Evolutionary conservation across 148 eudicot genomes (phyloP), one percentile per base, ranked within the genome.

Genomic region (Arbutus unedo): DNA sequence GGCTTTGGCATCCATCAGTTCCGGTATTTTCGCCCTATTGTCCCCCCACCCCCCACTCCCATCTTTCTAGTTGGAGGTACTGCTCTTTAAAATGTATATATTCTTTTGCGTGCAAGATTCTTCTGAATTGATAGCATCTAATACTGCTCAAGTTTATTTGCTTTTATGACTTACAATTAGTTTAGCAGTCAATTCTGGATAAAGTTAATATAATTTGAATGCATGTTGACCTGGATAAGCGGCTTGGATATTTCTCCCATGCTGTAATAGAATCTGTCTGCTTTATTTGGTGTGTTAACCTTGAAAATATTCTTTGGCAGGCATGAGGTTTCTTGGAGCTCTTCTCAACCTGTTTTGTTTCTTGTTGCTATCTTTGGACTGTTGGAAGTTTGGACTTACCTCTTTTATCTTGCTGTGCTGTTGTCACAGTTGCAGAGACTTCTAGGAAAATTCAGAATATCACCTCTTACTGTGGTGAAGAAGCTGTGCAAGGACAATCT

Each of bases 381-480:
- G 91, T 93, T 93, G 94, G 97, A 92, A 91, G 97, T 95, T 91
- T 95, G 89, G 95, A 90, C 96, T 95, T 94, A 95, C 98, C 86
- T 87, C 91, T 91, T 86, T 95, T 91, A 93, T 92, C 94, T 93
- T 93, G 93, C 91, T 90, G 93, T 93, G 83, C 91, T 95, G 92
- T 95, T 93, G 79, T 91, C 88, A 88, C 88, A 88, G 90, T 90
- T 95, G 98, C 98, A 95, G 98, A 89, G 91, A 90, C 85, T 79
- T 80, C 83, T 14, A 88, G 81, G 41, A 56, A 25, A 77, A 72
- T 81, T 68, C 81, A 86, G 86, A 84, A 84, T 78, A 80, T 79
- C 83, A 57, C 84, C 83, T 76, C 64, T 47, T 83, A 81, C 44
- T 79, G 84, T 55, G 51, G 57, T 73, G 50, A 44, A 38, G 74